These are phyloP conservation scores for Akebia trifoliata DNA, from an alignment of 164 flowering plant genomes.

Conservation along the genomic window DNA sequence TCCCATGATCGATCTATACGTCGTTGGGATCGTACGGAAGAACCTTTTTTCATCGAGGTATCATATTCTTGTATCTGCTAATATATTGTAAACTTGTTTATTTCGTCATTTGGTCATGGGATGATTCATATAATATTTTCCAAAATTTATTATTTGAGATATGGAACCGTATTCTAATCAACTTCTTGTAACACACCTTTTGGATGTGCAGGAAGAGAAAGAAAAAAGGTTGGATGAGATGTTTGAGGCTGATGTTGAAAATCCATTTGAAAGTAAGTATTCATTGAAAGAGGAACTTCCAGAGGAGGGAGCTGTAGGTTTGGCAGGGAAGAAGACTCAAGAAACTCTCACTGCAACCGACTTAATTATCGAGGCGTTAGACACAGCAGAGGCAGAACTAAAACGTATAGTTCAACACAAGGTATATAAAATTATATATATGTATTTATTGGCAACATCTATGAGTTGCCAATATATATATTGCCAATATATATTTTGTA, in stretches of 20 bases:
- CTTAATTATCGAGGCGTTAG: conserved; percentile 76
- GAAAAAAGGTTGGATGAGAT: conserved; percentile 89
- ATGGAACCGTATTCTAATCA: conserved; percentile 4
- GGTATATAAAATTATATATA: conserved; percentile 47
- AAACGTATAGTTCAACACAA: conserved; percentile 66
- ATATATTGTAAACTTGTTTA: not conserved
- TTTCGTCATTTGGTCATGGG: not conserved
- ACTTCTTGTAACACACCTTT: not conserved
- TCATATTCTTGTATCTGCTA: conserved; percentile 4
- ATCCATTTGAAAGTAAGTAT: conserved; percentile 60
- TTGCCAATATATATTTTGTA: not conserved
- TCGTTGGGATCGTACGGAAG: conserved; percentile 98
- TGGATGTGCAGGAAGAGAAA: conserved; percentile 80
- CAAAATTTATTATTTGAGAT: not conserved
- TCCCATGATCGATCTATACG: conserved; percentile 93
- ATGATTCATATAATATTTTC: conserved; percentile 3
- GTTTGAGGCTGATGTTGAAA: conserved; percentile 81
- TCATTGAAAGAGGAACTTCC: conserved; percentile 72
- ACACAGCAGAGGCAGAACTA: conserved; percentile 67
- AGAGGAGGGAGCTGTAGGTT: conserved; percentile 83
- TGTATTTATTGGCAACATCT: no score
- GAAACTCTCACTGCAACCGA: conserved; percentile 85
- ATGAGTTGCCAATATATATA: no score
- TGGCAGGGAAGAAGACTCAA: conserved; percentile 86
- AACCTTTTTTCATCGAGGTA: conserved; percentile 94